These are phyloP conservation scores for Kodamaea jinghongensis DNA, from an alignment of 805 yeast species.

Conservation along the genomic window DNA sequence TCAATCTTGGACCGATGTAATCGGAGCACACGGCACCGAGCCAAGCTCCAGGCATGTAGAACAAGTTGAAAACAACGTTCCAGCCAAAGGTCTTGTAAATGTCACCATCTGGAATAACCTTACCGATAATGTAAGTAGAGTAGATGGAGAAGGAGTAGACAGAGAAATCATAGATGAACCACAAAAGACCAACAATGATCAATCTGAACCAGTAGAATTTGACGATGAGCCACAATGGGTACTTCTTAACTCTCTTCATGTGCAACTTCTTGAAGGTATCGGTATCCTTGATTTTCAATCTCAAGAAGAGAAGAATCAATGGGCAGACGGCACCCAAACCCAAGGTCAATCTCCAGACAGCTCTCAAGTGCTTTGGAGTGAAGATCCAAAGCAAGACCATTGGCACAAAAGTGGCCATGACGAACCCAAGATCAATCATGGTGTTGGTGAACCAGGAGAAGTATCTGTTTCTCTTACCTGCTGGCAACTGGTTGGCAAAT, in stretches of 20 bases:
- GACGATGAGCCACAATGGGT: conserved; percentile 67
- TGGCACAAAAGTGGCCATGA: conserved; percentile 79
- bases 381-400: conserved; percentile 84
- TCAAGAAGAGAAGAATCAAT: conserved; percentile 67
- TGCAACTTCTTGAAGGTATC: conserved; percentile 66
- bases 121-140: conserved; percentile 65
- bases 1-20: conserved; percentile 85
- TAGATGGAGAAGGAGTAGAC: conserved; percentile 85
- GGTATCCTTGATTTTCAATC: conserved; percentile 74
- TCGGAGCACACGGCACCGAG: conserved; percentile 86
- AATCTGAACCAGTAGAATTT: conserved; percentile 86
- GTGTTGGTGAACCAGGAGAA: conserved; percentile 85
- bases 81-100: conserved; percentile 82
- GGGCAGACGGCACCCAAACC: conserved; percentile 93
- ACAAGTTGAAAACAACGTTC: conserved; percentile 84
- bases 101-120: conserved; percentile 57
- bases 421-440: conserved; percentile 87
- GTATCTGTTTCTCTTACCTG: conserved; percentile 86
- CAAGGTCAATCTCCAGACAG: conserved; percentile 88
- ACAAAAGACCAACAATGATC: conserved; percentile 64
- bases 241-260: conserved; percentile 53
- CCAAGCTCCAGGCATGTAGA: conserved; percentile 88
- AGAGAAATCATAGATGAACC: conserved; percentile 92
- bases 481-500: conserved; percentile 72
- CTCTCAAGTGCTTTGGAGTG: conserved; percentile 62